Evolutionary conservation across 2,329 filamentous ascomycete species (phyloP), one percentile per base, ranked within the genome.

Genomic region (Colletotrichum sp.): DNA sequence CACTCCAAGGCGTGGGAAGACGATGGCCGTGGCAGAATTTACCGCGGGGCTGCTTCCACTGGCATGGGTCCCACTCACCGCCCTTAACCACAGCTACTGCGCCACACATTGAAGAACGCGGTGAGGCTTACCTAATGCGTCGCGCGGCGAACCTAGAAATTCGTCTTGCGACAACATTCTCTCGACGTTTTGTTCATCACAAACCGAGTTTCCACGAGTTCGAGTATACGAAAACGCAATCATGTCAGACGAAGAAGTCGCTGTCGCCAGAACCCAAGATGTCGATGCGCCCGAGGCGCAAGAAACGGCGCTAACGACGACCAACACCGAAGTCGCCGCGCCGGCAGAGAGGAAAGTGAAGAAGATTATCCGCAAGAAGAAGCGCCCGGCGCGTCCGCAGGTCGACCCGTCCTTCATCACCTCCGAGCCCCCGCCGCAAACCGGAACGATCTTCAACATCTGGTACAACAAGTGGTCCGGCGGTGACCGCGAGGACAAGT

Each of bases 401-500:
- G 93, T 98, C 81, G 97, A 99, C 82, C 92, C 96, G 3, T 92
- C 94, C 55, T 93, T 93, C 59, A 91, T 98, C 86, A 95, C 94
- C 80, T 93, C 93, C 39, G 95, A 98, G 80, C 94, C 95, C 6
- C 95, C 96, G 18, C 94, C 95, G 2, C 96, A 99, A 81, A 99
- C 96, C 0, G 97, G 97, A 69, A 98, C 95, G 0, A 95, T 96
- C 74, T 99, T 97, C 90, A 99, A 99, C 85, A 98, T 98, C 82
- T 98, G 96, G 96, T 98, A 98, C 87, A 98, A 98, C 88, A 99
- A 98, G 86, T 99, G 96, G 96, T 94, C 93, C 1, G 97, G 97
- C 79, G 97, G 97, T 81, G 97, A 99, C 85, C 92, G 96, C 76
- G 96, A 99, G 82, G 96, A 98, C 87, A 95, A 96, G 80, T 96